Percentiles rank a stretch among this genome's conserved stretches.
These are phyloP conservation scores for Xylariales sp. DNA, from an alignment of 2,329 filamentous ascomycete species.

Conservation along the genomic window DNA sequence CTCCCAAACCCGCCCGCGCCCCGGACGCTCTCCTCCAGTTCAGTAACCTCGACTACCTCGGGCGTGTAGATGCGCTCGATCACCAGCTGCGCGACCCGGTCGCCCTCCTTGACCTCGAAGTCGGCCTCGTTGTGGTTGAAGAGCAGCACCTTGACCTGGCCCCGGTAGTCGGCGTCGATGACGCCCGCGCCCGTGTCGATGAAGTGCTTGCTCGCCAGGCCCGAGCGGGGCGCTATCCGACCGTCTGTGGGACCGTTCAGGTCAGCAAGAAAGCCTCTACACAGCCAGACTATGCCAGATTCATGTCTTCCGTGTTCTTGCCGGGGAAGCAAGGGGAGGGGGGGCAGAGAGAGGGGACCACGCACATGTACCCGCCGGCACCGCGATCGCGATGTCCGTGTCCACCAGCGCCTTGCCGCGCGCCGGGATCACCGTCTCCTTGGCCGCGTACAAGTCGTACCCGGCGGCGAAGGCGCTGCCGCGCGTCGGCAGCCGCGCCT, in stretches of 20 bases:
- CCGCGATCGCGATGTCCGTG: constrained; percentile 86
- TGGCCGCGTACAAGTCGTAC: constrained; percentile 85
- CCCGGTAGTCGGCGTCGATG: constrained; percentile 96
- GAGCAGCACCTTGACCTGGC: constrained; percentile 87
- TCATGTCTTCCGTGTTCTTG: background rate
- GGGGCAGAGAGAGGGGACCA: constrained; percentile 12
- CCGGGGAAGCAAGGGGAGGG: constrained; percentile 5
- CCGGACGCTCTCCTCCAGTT: constrained; percentile 84
- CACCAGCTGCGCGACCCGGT: constrained; percentile 89
- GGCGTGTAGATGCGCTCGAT: constrained; percentile 93
- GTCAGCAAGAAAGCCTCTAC: background rate
- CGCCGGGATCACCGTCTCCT: constrained; percentile 69
- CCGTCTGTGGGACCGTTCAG: constrained; percentile 56
- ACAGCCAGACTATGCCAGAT: background rate
- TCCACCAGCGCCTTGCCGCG: constrained; percentile 82
- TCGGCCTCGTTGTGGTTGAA: constrained; percentile 87
- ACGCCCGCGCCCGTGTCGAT: constrained; percentile 96
- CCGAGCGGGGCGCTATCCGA: constrained; percentile 84
- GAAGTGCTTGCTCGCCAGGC: constrained; percentile 87
- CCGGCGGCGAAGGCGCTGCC: constrained; percentile 88
- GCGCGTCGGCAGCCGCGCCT: constrained; percentile 78
- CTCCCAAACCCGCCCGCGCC: constrained; percentile 90
- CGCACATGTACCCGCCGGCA: constrained; percentile 86
- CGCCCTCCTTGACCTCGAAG: constrained; percentile 77
- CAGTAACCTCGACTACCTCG: constrained; percentile 81